These are phyloP conservation scores for Fallopia convolvulus DNA, from an alignment of 148 eudicot genomes.

Conservation along the genomic window DNA sequence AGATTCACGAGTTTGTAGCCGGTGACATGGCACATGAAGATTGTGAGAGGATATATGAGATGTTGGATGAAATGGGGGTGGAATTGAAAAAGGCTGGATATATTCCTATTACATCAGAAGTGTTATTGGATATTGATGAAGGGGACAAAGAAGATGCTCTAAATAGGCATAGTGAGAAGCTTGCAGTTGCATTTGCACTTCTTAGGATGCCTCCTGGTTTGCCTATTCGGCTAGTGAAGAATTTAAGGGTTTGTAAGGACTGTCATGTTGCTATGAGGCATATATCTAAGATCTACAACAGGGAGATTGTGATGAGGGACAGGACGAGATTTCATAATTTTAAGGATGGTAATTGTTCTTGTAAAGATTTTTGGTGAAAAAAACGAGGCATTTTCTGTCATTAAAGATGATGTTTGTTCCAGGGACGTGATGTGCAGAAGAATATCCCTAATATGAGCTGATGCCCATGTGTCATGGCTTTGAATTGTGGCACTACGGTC, in stretches of 20 bases:
- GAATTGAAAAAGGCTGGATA: slow-evolving; percentile 36
- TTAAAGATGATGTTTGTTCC: background rate
- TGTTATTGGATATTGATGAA: slow-evolving; percentile 44
- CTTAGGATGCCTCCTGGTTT: slow-evolving; percentile 34
- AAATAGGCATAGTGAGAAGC: slow-evolving; percentile 40
- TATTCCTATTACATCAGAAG: slow-evolving; percentile 32
- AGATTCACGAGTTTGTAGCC: slow-evolving; percentile 38
- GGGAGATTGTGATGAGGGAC: slow-evolving; percentile 32
- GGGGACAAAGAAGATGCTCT: slow-evolving; percentile 43
- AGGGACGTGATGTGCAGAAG: too few species aligned
- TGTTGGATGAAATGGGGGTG: slow-evolving; percentile 42
- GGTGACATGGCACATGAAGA: slow-evolving; percentile 33
- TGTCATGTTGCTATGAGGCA: slow-evolving; percentile 40
- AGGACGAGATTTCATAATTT: slow-evolving; percentile 41
- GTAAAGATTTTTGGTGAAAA: slow-evolving; percentile 38
- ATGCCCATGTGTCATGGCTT: background rate
- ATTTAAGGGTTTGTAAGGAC: slow-evolving; percentile 37
- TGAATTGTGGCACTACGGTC: background rate
- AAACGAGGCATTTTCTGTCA: background rate
- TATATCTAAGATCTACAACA: slow-evolving; percentile 31
- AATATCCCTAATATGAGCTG: background rate
- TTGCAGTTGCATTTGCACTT: slow-evolving; percentile 45
- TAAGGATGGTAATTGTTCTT: slow-evolving; percentile 34
- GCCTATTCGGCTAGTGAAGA: slow-evolving; percentile 37
- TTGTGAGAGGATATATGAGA: slow-evolving; percentile 31